phyloP scores from a whole-genome alignment of 805 yeast genomes.

The Candida pini region DNA sequence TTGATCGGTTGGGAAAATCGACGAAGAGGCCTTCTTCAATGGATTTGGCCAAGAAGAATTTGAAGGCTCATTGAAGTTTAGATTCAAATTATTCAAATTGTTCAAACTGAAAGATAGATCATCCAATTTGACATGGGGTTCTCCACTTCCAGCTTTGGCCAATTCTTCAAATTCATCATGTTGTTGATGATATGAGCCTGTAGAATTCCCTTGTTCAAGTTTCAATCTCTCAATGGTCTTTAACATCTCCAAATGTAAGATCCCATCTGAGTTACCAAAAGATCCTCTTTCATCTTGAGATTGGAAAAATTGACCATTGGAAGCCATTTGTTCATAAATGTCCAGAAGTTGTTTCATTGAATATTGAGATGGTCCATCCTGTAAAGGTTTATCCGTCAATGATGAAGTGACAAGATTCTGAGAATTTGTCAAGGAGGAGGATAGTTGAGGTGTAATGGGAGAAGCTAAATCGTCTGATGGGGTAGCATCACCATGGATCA shows the following conservation, averaged over 20 bases:
- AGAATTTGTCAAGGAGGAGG: conserved; percentile 1
- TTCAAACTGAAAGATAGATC: conserved; percentile 9
- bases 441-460: conserved; percentile 1
- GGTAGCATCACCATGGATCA: conserved; percentile 4
- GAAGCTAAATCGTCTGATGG: conserved; percentile 1
- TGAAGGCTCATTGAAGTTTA: too few relatives aligned
- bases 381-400: background rate
- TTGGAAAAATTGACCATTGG: conserved; percentile 22
- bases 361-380: too few relatives aligned
- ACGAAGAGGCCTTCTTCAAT: too few relatives aligned
- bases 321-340: conserved; percentile 41
- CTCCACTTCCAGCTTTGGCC: conserved; percentile 21
- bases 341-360: conserved; percentile 47
- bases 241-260: too few relatives aligned
- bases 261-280: too few relatives aligned
- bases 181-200: conserved; percentile 16
- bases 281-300: conserved; percentile 13
- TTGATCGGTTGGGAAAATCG: background rate
- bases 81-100: too few relatives aligned
- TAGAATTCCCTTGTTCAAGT: conserved; percentile 8
- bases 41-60: too few relatives aligned
- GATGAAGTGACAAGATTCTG: background rate
- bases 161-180: too few relatives aligned
- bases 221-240: conserved; percentile 28
- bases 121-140: conserved; percentile 4